Base-by-base conservation (phyloP, 169 alveolate species). In the Besnoitia besnoiti region DNA sequence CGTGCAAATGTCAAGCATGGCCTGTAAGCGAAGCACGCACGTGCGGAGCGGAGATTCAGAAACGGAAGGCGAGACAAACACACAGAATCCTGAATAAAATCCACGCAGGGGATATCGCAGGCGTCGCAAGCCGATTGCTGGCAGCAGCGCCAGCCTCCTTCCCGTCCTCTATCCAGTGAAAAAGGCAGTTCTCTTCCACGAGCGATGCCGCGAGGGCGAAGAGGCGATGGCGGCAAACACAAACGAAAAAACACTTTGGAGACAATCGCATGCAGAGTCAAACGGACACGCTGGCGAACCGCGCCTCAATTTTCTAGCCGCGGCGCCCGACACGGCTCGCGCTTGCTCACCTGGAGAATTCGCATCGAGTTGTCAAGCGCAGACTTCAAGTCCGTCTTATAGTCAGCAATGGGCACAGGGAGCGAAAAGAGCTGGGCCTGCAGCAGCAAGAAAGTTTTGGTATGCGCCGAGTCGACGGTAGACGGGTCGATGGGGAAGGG, bases 331-430 rank as follows among this genome's bases (percentile, higher is more conserved):
- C 3, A 8, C 24, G 67, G 67, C 12, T 21, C 67, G 59, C 67
- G 12, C 67, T n/a, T 1, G 12, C 42, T 67, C 39, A 73, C 92
- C 92, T 88, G 94, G 55, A 94, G 91, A 47, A 94, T 59, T 0
- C 95, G 95, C 76, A 94, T 94, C 50, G 94, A 47, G 42, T 94
- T 94, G 59, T 94, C 96, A n/a, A 94, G 62, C 27, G 93, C 95
- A 39, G 84, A 44, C 90, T 92, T 92, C 82, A 92, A 61, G 55
- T 94, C 96, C 27, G 96, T 94, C 49, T 75, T 75, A 89, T 94
- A 94, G 93, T 94, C 96, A 27, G 93, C 42, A 77, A 85, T 61
- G 16, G 96, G 96, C 61, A 94, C 87, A 2, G 91, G 92, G 33
- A 67, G 88, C 14, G 87, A 77, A 91, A 92, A 94, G 91, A 94